Evolutionary conservation across 2,329 filamentous ascomycete species (phyloP), one percentile per base, ranked within the genome.

Genomic region (Zalaria sp.): DNA sequence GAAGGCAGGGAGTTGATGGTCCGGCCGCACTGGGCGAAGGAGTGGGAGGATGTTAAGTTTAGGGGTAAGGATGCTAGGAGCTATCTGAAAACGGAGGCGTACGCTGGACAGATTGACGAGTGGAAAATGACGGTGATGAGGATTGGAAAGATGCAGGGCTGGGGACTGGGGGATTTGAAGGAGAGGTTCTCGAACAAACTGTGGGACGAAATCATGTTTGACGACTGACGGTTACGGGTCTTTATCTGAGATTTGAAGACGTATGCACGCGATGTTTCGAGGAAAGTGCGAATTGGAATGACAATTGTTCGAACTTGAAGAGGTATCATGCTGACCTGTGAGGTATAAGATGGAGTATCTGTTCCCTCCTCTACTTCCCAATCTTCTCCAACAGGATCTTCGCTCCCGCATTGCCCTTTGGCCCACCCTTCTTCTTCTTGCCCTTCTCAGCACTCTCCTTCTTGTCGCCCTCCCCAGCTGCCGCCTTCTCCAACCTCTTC

Each of bases 401-500:
- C 34, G 67, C 62, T 5, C 68, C 68, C 6, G 64, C 64, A 54
- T 69, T 69, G 0, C 63, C 64, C 40, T 50, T 56, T n/a, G 45
- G 47, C 5, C 47, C 48, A 8, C 39, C 47, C 35, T 57, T 57
- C 50, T 59, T 58, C 25, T 52, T 57, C 47, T 59, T 60, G 46
- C 55, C 54, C 6, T 25, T 45, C 47, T 57, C 10, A 35, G 43
- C 34, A 66, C 65, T 55, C 65, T 66, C 46, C 62, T 57, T 49
- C 65, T 65, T 32, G 56, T 26, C 35, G 49, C 50, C 37, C 35
- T 63, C 61, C 27, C 59, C 68, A 37, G 60, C 71, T 2, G 81
- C 78, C 6, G 81, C 80, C 57, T 74, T 77, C 52, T 84, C 69
- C 43, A 94, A 65, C 46, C 66, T 64, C 64, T 81, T 79, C 68